Percentiles rank a stretch among this genome's conserved stretches.
Conservation (phyloP, 208 protist genomes). For the Trypanosoma theileri region DNA sequence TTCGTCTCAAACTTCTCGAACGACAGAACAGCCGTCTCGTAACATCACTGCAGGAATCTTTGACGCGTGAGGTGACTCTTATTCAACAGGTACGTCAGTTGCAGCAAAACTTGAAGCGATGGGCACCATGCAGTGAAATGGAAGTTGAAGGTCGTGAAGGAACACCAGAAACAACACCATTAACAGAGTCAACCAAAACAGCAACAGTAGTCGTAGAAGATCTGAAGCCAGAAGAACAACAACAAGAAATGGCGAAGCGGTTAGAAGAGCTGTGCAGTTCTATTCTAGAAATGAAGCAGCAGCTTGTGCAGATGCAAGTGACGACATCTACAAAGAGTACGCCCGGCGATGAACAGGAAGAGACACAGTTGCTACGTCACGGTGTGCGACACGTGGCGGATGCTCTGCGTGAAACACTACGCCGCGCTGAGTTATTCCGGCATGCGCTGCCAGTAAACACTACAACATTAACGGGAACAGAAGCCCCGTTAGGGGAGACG, state of each 20-base stretch:
- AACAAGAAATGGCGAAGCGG: background rate
- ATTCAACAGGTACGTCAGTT: conserved; percentile 40
- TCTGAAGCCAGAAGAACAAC: background rate
- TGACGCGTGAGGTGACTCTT: conserved; percentile 43
- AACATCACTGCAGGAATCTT: conserved; percentile 36
- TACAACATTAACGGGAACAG: background rate
- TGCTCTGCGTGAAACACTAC: conserved; percentile 22
- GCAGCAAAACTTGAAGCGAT: conserved; percentile 38
- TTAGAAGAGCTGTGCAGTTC: conserved; percentile 14
- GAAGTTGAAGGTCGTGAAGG: background rate
- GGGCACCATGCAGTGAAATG: background rate
- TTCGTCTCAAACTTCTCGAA: conserved; percentile 32
- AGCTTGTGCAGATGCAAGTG: conserved; percentile 25
- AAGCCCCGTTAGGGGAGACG: background rate
- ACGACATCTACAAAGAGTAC: background rate
- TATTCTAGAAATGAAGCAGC: conserved; percentile 18
- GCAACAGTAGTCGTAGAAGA: background rate
- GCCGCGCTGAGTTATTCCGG: conserved; percentile 23
- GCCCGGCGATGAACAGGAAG: background rate
- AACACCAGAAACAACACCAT: background rate
- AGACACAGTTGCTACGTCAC: conserved; percentile 10
- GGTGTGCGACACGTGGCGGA: conserved; percentile 26
- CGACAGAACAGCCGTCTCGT: conserved; percentile 39
- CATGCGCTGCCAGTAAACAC: conserved; percentile 11
- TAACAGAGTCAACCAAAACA: background rate